These are phyloP conservation scores for Cladophialophora psammophila DNA, from an alignment of 2,329 filamentous ascomycete species.

Conservation along the genomic window DNA sequence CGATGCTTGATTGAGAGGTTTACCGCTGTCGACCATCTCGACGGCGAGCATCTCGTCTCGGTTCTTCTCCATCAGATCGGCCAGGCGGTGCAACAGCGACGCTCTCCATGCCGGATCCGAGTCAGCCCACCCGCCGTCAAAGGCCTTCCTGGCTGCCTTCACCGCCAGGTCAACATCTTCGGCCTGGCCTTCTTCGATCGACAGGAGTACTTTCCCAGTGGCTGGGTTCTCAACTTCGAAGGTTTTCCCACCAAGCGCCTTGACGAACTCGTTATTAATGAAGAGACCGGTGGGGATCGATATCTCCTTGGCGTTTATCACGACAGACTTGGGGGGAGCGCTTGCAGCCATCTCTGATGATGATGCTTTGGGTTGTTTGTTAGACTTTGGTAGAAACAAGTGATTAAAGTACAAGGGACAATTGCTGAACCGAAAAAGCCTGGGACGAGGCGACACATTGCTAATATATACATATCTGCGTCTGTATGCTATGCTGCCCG, in stretches of 20 bases:
- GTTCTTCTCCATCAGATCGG: conserved; percentile 70
- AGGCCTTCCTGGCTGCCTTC: conserved; percentile 44
- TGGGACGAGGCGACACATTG: background rate
- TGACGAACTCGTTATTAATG: conserved; percentile 55
- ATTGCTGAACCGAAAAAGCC: background rate
- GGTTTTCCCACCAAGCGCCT: conserved; percentile 45
- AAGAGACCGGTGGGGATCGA: conserved; percentile 44
- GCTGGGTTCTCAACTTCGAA: conserved; percentile 47
- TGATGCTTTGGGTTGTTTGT: background rate
- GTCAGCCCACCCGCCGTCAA: conserved; percentile 60
- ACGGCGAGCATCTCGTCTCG: conserved; percentile 68
- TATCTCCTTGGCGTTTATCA: conserved; percentile 2
- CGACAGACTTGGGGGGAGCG: background rate
- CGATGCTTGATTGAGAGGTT: conserved; percentile 72
- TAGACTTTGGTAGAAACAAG: background rate
- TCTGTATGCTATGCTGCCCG: background rate
- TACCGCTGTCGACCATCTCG: conserved; percentile 83
- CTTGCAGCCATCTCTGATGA: background rate
- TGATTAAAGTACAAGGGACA: background rate
- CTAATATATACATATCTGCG: background rate
- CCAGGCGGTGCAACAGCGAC: conserved; percentile 55
- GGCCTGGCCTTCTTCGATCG: conserved; percentile 44
- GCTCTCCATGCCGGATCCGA: conserved; percentile 48
- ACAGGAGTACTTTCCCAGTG: conserved; percentile 43
- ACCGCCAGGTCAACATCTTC: conserved; percentile 49